A percentile compares a stretch with the other conserved stretches of the same genome.
These are phyloP conservation scores for Mortierella alpina DNA, from an alignment of 192 early-diverging fungal species.

Conservation along the genomic window DNA sequence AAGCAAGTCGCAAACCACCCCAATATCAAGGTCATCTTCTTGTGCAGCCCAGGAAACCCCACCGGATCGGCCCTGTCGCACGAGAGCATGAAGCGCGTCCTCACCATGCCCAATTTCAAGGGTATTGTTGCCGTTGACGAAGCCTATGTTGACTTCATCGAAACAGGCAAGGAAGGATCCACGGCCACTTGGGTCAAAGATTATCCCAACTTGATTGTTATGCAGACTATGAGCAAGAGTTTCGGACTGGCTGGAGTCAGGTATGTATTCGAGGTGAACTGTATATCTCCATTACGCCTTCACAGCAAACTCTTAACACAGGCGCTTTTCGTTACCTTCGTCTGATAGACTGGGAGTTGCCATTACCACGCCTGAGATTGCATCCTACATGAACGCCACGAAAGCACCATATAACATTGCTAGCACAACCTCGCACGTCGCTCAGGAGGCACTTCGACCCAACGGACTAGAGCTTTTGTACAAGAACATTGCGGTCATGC, in stretches of 20 bases:
- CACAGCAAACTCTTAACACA: no score
- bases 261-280: slow-evolving; percentile 43
- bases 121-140: slow-evolving; percentile 98
- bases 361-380: slow-evolving; percentile 81
- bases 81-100: slow-evolving; percentile 72
- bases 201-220: slow-evolving; percentile 95
- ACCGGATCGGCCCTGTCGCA: slow-evolving; percentile 87
- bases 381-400: slow-evolving; percentile 93
- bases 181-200: slow-evolving; percentile 80
- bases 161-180: slow-evolving; percentile 69
- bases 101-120: slow-evolving; percentile 75
- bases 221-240: slow-evolving; percentile 98
- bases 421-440: slow-evolving; percentile 84
- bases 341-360: slow-evolving; percentile 81
- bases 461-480: slow-evolving; percentile 77
- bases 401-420: slow-evolving; percentile 99
- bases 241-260: slow-evolving; percentile 98
- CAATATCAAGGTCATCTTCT: slow-evolving; percentile 89
- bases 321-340: no score
- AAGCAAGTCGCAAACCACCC: slow-evolving; percentile 73
- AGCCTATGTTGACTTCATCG: slow-evolving; percentile 97
- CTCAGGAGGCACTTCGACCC: slow-evolving; percentile 79
- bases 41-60: slow-evolving; percentile 99
- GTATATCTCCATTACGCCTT: no score
- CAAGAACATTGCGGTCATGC: slow-evolving; percentile 67